Evolutionary conservation across 2,329 filamentous ascomycete species (phyloP).

Genomic region (Paramyrothecium roridum): DNA sequence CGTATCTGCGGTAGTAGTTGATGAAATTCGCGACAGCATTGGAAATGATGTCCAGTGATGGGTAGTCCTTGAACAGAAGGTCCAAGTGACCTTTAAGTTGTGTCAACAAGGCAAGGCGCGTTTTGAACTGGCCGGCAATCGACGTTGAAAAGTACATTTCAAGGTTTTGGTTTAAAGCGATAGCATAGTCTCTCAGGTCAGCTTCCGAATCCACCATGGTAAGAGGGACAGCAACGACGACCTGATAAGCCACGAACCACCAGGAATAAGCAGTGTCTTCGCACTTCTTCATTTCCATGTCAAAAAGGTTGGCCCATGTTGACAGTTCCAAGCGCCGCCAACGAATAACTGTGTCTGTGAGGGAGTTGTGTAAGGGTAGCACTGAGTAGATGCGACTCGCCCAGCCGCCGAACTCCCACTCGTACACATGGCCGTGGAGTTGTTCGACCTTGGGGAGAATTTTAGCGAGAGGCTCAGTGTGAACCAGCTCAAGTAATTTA

Average conservation of each 20-base stretch:
- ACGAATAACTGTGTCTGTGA: conserved; percentile 77
- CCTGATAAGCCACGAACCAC: conserved; percentile 97
- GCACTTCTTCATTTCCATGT: conserved; percentile 76
- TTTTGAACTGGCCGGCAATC: conserved; percentile 75
- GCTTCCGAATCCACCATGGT: conserved; percentile 57
- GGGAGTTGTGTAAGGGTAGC: conserved; percentile 65
- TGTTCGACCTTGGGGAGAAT: conserved; percentile 85
- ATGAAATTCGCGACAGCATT: conserved; percentile 74
- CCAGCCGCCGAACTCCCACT: conserved; percentile 87
- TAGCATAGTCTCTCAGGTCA: conserved; percentile 61
- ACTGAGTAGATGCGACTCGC: conserved; percentile 78
- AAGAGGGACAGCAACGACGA: conserved; percentile 73
- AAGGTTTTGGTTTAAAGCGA: conserved; percentile 70
- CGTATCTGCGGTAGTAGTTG: conserved; percentile 69
- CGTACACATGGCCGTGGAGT: conserved; percentile 78
- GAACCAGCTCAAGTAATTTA: conserved; percentile 69
- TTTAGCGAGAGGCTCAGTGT: conserved; percentile 81
- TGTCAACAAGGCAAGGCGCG: conserved; percentile 68
- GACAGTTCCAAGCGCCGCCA: conserved; percentile 91
- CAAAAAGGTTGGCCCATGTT: conserved; percentile 87
- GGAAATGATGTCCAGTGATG: conserved; percentile 54
- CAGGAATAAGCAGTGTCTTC: conserved; percentile 78
- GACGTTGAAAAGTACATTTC: conserved; percentile 77
- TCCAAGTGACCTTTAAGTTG: conserved; percentile 64
- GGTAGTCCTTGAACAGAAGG: conserved; percentile 57